Evolutionary conservation across 2,329 filamentous ascomycete genomes (phyloP).

Genomic region (Dactylella cylindrospora): DNA sequence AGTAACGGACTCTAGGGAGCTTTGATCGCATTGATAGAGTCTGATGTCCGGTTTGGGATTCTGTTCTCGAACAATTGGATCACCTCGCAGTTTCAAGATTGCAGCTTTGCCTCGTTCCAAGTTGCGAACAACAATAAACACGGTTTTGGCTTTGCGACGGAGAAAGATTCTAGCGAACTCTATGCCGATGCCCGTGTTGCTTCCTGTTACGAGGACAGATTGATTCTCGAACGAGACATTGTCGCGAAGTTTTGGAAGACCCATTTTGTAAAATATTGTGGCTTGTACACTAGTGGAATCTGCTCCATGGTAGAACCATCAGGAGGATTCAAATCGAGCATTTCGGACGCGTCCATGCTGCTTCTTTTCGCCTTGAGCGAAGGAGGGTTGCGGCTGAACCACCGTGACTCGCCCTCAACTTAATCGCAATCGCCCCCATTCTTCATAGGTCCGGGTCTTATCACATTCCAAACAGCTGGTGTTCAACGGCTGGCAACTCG

Average conservation of each 20-base stretch:
- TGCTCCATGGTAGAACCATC: too few species aligned
- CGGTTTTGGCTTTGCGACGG: conserved; percentile 50
- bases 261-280: conserved; percentile 16
- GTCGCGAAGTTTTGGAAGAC: conserved; percentile 10
- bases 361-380: too few species aligned
- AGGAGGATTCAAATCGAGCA: too few species aligned
- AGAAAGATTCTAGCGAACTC: conserved; percentile 53
- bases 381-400: too few species aligned
- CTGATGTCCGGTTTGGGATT: conserved; percentile 14
- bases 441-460: too few species aligned
- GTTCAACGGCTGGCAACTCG: too few species aligned
- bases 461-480: too few species aligned
- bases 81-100: conserved; percentile 50
- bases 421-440: too few species aligned
- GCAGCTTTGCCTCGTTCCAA: conserved; percentile 55
- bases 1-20: conserved; percentile 13
- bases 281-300: too few species aligned
- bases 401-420: too few species aligned
- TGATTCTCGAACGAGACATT: conserved; percentile 29
- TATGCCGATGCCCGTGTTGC: conserved; percentile 54
- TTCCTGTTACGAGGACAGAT: conserved; percentile 54
- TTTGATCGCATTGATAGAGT: conserved; percentile 20
- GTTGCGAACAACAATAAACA: conserved; percentile 55
- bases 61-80: conserved; percentile 47
- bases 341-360: too few species aligned